Conservation (phyloP, 768 basidiomycete genomes). For the Exsudoporus frostii region DNA sequence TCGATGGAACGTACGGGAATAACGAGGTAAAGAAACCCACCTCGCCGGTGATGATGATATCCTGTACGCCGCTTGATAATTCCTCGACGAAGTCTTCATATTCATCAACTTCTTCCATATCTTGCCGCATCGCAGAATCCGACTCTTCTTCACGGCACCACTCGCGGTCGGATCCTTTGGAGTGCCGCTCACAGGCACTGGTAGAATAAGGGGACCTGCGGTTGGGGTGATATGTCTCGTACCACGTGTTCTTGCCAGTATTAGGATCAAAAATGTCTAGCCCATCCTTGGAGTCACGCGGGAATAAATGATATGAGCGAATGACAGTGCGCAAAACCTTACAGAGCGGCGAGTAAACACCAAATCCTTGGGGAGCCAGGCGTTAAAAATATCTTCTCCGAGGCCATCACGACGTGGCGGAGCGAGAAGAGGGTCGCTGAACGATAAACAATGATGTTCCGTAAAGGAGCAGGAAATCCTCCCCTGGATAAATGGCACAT, state of each 20-base stretch:
- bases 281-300: conserved; percentile 33
- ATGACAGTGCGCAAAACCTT: background rate
- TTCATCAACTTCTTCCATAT: conserved; percentile 34
- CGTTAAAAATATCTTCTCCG: conserved; percentile 47
- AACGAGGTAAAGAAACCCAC: conserved; percentile 28
- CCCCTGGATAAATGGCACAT: conserved; percentile 31
- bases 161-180: conserved; percentile 10
- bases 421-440: conserved; percentile 35
- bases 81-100: conserved; percentile 40
- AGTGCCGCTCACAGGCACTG: conserved; percentile 30
- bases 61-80: conserved; percentile 40
- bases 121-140: conserved; percentile 13
- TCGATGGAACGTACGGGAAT: background rate
- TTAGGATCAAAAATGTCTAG: conserved; percentile 41
- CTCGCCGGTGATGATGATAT: conserved; percentile 52
- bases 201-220: conserved; percentile 37
- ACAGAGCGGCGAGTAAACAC: conserved; percentile 35
- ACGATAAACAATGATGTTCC: conserved; percentile 47
- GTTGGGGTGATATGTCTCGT: conserved; percentile 44
- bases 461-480: conserved; percentile 41
- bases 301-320: conserved; percentile 10
- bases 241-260: conserved; percentile 38
- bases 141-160: conserved; percentile 27
- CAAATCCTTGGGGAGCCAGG: conserved; percentile 43
- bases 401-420: conserved; percentile 33